phyloP scores from a whole-genome alignment of 2,329 filamentous ascomycete species.

The Emergomyces orientalis region DNA sequence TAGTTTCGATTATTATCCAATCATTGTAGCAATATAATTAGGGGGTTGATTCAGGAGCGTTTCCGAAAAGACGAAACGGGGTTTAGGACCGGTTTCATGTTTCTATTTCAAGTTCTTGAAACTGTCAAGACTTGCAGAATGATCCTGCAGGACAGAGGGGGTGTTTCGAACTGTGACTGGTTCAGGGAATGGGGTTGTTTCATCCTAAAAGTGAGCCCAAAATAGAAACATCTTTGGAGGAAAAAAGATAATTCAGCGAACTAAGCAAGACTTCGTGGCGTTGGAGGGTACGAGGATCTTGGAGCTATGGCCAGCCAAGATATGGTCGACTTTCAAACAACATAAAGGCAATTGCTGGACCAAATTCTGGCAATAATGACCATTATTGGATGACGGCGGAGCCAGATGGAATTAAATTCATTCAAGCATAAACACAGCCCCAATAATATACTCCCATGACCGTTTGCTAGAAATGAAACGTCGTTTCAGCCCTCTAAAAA shows the following conservation, averaged over 20 bases:
- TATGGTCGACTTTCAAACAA: neutral
- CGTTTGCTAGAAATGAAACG: neutral
- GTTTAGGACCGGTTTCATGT: neutral
- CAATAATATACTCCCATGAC: neutral
- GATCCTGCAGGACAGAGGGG: neutral
- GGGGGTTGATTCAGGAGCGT: neutral
- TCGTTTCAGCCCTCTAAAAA: neutral
- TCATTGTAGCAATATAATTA: neutral
- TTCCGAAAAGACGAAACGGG: neutral
- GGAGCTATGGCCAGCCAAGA: neutral
- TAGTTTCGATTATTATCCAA: neutral
- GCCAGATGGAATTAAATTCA: neutral
- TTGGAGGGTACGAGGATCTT: neutral
- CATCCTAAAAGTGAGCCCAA: neutral
- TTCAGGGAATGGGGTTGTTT: neutral
- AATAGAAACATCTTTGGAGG: neutral
- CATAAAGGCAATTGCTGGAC: neutral
- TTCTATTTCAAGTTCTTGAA: constrained; percentile 4
- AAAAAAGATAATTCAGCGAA: neutral
- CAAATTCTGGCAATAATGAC: neutral
- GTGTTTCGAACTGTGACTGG: neutral
- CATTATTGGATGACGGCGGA: neutral
- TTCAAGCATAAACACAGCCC: neutral
- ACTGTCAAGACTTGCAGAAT: neutral
- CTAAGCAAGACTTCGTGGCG: too few species aligned